These are phyloP conservation scores for Apiospora hydei DNA, from an alignment of 2,329 filamentous ascomycete species.

Conservation along the genomic window DNA sequence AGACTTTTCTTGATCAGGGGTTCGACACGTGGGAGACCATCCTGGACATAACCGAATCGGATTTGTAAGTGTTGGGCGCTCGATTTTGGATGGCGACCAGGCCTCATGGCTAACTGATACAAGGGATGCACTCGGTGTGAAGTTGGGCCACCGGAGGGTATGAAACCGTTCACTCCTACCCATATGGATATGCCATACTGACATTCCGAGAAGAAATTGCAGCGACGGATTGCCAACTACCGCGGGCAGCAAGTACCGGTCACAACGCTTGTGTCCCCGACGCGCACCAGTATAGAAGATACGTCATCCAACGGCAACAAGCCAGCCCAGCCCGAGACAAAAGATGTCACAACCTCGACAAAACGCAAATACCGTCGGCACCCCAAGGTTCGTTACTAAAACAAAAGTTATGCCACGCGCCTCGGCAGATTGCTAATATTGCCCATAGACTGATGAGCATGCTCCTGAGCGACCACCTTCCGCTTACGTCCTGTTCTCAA, in stretches of 20 bases:
- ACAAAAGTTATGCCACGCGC: constrained; percentile 26
- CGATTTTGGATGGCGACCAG: background rate
- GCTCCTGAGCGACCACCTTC: constrained; percentile 82
- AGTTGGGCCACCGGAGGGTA: constrained; percentile 82
- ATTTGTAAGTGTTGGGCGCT: constrained; percentile 64
- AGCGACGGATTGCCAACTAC: constrained; percentile 79
- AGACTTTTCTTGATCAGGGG: constrained; percentile 76
- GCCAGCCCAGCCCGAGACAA: constrained; percentile 49
- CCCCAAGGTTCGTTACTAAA: constrained; percentile 68
- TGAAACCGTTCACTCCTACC: constrained; percentile 37
- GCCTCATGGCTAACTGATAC: constrained; percentile 29
- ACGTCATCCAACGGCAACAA: constrained; percentile 62
- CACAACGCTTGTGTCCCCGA: constrained; percentile 56
- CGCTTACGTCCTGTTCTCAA: constrained; percentile 86
- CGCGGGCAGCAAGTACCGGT: constrained; percentile 68
- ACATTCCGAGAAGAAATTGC: constrained; percentile 69
- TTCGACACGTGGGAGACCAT: constrained; percentile 88
- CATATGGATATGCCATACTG: constrained; percentile 11
- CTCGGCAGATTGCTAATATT: constrained; percentile 7
- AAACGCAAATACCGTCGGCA: constrained; percentile 82
- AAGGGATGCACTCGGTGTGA: constrained; percentile 77
- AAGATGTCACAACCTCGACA: constrained; percentile 51
- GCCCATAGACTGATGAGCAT: constrained; percentile 72
- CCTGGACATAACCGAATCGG: constrained; percentile 83
- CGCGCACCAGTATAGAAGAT: constrained; percentile 60